Evolutionary conservation across 306 rosid genomes (phyloP).

Genomic region (Neltuma alba): DNA sequence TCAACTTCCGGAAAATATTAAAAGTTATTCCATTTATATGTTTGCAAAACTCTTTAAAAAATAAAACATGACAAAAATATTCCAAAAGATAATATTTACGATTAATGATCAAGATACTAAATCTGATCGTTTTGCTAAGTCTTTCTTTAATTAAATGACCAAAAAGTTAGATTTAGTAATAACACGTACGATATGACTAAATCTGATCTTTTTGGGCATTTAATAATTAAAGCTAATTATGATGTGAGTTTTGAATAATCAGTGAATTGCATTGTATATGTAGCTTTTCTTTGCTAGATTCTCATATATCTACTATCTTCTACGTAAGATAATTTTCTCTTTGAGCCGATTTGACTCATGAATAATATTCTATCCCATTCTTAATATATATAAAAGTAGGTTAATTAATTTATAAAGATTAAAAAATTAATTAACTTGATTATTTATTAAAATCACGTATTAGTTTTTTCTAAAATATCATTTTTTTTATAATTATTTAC

Average conservation of each 20-base stretch:
- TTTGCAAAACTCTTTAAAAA: neutral
- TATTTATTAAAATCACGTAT: too few species aligned
- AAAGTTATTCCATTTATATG: neutral
- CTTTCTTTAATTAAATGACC: neutral
- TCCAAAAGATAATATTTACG: neutral
- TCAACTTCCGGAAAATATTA: neutral
- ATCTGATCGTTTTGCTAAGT: neutral
- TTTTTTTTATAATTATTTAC: too few species aligned
- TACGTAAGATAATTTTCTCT: too few species aligned
- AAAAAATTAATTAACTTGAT: too few species aligned
- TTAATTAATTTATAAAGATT: too few species aligned
- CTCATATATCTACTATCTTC: neutral
- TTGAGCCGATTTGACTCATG: neutral
- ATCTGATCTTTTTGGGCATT: neutral
- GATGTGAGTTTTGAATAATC: neutral
- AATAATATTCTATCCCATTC: too few species aligned
- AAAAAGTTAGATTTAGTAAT: neutral
- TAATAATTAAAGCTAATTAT: neutral
- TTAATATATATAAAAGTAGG: too few species aligned
- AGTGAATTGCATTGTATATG: too few species aligned
- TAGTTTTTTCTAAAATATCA: too few species aligned
- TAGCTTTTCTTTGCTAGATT: neutral
- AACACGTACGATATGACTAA: neutral
- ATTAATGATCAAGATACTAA: neutral
- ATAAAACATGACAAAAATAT: neutral